These are phyloP conservation scores for Penicillium sp. DNA, from an alignment of 2,329 filamentous ascomycete species.

Conservation along the genomic window DNA sequence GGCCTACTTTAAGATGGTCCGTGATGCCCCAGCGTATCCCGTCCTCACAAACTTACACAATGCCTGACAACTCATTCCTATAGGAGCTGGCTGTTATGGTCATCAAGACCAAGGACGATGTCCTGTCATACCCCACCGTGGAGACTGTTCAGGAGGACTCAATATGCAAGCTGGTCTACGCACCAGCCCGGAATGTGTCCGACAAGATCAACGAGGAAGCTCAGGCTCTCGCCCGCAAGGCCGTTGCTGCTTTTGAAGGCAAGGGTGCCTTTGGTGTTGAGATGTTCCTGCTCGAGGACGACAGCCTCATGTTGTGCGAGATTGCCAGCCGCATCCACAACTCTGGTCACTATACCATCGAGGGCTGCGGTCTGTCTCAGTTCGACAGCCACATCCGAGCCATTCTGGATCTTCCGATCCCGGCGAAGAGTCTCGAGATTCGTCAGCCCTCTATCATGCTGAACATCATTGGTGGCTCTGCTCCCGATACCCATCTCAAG, in stretches of 20 bases:
- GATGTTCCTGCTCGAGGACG: constrained; percentile 82
- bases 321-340: constrained; percentile 84
- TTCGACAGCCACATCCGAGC: constrained; percentile 87
- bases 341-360: constrained; percentile 93
- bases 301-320: constrained; percentile 77
- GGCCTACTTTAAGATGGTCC: constrained; percentile 72
- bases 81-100: constrained; percentile 91
- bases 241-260: constrained; percentile 78
- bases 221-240: constrained; percentile 74
- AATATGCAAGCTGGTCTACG: constrained; percentile 90
- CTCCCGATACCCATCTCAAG: constrained; percentile 63
- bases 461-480: constrained; percentile 58
- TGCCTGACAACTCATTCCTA: neutral
- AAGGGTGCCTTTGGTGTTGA: constrained; percentile 96
- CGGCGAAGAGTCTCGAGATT: constrained; percentile 48
- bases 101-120: constrained; percentile 76
- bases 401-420: constrained; percentile 72
- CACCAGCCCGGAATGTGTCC: constrained; percentile 73
- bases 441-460: constrained; percentile 56
- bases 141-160: constrained; percentile 95
- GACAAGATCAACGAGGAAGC: constrained; percentile 64
- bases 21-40: neutral
- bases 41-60: neutral
- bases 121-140: constrained; percentile 80
- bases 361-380: constrained; percentile 85